These are phyloP conservation scores for Chlamydomonas sphaeroides DNA, from an alignment of 139 green algal species.

Conservation along the genomic window DNA sequence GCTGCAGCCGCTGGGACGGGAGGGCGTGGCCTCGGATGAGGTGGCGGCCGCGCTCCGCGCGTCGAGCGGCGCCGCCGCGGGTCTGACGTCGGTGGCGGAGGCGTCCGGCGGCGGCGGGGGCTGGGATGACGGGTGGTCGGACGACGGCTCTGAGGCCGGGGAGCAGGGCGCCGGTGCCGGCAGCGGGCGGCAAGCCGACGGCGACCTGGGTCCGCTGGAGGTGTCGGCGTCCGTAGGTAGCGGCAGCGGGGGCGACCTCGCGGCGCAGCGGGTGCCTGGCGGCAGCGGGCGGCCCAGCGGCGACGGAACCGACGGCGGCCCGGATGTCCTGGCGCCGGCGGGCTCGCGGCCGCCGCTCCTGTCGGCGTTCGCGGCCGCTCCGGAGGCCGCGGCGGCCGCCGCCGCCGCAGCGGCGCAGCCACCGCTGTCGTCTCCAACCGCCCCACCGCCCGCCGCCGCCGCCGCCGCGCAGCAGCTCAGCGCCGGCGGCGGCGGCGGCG, in stretches of 20 bases:
- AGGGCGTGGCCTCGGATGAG: too few species aligned
- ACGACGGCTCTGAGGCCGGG: background rate
- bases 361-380: constrained; percentile 49
- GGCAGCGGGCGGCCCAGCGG: too few species aligned
- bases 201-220: too few species aligned
- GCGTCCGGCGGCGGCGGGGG: background rate
- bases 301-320: background rate
- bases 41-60: too few species aligned
- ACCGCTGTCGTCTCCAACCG: background rate
- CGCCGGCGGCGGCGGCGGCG: background rate
- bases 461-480: background rate
- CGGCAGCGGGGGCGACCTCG: too few species aligned
- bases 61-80: too few species aligned
- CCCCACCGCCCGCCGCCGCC: background rate
- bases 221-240: too few species aligned
- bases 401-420: too few species aligned
- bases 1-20: background rate
- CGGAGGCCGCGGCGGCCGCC: constrained; percentile 35
- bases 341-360: constrained; percentile 35
- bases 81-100: background rate
- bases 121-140: background rate
- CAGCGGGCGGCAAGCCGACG: too few species aligned
- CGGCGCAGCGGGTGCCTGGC: too few species aligned
- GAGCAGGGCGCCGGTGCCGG: background rate
- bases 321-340: background rate